A percentile compares a stretch with the other conserved stretches of the same genome.
Conservation (phyloP, 2,329 filamentous ascomycete genomes). For the Hypoxylon sp. region DNA sequence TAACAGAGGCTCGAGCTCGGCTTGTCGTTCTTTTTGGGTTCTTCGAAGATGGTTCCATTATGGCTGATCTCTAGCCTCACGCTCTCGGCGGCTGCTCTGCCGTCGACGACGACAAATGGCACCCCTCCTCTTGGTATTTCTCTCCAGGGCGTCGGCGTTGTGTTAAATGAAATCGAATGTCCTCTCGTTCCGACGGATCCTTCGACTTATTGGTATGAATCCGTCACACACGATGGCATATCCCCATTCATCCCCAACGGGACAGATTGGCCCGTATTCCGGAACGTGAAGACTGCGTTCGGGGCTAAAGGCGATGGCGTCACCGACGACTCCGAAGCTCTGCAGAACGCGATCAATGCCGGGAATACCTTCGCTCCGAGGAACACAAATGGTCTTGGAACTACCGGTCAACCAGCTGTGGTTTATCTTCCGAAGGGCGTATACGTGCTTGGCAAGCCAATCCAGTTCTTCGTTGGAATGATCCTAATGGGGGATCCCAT, state of each 20-base stretch:
- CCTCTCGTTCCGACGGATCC: constrained; percentile 18
- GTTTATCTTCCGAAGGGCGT: constrained; percentile 51
- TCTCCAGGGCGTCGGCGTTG: constrained; percentile 1
- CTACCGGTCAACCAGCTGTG: constrained; percentile 48
- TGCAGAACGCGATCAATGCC: constrained; percentile 43
- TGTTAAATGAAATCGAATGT: constrained; percentile 23
- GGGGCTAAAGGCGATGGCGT: constrained; percentile 46
- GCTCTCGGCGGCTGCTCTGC: constrained; percentile 14
- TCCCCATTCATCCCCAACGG: constrained; percentile 31
- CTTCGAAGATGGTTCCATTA: constrained; percentile 17
- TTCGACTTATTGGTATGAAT: constrained; percentile 34
- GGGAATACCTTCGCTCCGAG: constrained; percentile 34
- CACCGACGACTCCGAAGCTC: constrained; percentile 44
- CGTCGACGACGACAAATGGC: constrained; percentile 3
- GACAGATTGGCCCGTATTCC: constrained; percentile 36
- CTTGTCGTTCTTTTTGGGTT: not conserved
- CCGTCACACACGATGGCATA: constrained; percentile 35
- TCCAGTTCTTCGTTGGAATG: constrained; percentile 53
- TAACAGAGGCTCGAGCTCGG: not conserved
- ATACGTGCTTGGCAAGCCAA: constrained; percentile 45
- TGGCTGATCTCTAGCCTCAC: constrained; percentile 12
- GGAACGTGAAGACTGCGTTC: constrained; percentile 36
- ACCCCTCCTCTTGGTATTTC: constrained; percentile 10
- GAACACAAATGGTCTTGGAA: constrained; percentile 40
- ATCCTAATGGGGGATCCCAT: constrained; percentile 58